Evolutionary conservation across 805 yeast genomes (phyloP).

Genomic region (Metschnikowia aberdeeniae): DNA sequence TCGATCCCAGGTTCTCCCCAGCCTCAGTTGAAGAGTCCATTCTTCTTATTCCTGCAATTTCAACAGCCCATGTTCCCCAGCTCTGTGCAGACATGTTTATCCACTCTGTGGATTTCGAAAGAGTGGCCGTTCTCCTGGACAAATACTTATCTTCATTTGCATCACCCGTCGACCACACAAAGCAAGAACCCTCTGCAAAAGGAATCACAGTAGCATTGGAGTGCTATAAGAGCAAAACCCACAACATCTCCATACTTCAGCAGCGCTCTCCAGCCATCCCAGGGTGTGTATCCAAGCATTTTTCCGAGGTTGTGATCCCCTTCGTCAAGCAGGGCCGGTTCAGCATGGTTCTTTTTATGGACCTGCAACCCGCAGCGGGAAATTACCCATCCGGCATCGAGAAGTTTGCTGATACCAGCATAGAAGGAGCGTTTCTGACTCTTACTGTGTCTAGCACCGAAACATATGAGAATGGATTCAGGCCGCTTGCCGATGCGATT

Average conservation of each 20-base stretch:
- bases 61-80: slow-evolving; percentile 91
- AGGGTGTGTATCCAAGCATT: slow-evolving; percentile 48
- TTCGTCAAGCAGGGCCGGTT: slow-evolving; percentile 43
- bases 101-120: slow-evolving; percentile 52
- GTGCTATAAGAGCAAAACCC: slow-evolving; percentile 44
- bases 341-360: slow-evolving; percentile 50
- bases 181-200: slow-evolving; percentile 13
- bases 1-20: slow-evolving; percentile 5
- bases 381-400: slow-evolving; percentile 22
- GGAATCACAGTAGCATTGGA: slow-evolving; percentile 64
- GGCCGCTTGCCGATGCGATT: slow-evolving; percentile 9
- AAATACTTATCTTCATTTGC: slow-evolving; percentile 72
- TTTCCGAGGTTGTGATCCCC: slow-evolving; percentile 47
- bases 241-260: slow-evolving; percentile 58
- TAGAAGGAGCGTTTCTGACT: too few relatives aligned
- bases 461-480: background rate
- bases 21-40: slow-evolving; percentile 27
- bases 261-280: slow-evolving; percentile 85
- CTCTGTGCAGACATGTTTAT: slow-evolving; percentile 68
- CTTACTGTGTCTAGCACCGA: too few relatives aligned
- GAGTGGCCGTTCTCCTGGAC: slow-evolving; percentile 56
- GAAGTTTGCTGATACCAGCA: slow-evolving; percentile 6
- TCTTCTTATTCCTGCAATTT: slow-evolving; percentile 72
- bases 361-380: slow-evolving; percentile 67
- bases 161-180: slow-evolving; percentile 61